These are phyloP conservation scores for Cercospora zeina DNA, from an alignment of 2,329 filamentous ascomycete species.

Conservation along the genomic window DNA sequence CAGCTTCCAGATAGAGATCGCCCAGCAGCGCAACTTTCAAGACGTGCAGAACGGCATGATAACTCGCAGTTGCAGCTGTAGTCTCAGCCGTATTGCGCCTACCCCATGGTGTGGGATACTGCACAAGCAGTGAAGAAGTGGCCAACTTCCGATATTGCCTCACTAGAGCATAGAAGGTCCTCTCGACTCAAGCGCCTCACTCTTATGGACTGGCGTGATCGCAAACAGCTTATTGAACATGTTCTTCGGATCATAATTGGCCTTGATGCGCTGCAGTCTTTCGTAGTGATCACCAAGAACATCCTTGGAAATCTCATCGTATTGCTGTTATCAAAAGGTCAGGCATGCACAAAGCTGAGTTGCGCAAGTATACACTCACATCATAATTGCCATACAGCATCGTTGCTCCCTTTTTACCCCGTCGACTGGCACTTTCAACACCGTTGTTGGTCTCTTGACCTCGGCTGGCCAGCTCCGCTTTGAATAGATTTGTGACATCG, in stretches of 20 bases:
- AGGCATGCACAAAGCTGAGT: conserved; percentile 6
- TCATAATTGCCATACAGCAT: conserved; percentile 38
- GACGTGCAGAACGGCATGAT: no score
- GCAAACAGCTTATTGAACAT: conserved; percentile 48
- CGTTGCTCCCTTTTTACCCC: conserved; percentile 34
- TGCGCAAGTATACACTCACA: conserved; percentile 21
- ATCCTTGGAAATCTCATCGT: conserved; percentile 38
- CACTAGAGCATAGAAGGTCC: neutral
- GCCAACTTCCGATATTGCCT: no score
- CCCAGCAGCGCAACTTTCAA: no score
- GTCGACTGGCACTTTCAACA: conserved; percentile 23
- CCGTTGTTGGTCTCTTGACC: conserved; percentile 30
- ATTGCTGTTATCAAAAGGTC: conserved; percentile 29
- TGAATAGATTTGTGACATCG: conserved; percentile 33
- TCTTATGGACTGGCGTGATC: conserved; percentile 23
- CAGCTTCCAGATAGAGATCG: no score
- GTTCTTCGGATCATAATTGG: conserved; percentile 50
- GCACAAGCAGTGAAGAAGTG: no score
- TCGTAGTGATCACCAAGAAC: conserved; percentile 51
- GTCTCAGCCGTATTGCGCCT: no score
- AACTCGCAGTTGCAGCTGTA: no score
- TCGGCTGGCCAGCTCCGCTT: conserved; percentile 31
- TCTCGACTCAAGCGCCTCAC: neutral
- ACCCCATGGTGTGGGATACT: no score
- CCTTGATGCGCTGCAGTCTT: conserved; percentile 48